Evolutionary conservation across 2,329 filamentous ascomycete genomes (phyloP), one percentile per base, ranked within the genome.

Genomic region (Fusarium robinianum): DNA sequence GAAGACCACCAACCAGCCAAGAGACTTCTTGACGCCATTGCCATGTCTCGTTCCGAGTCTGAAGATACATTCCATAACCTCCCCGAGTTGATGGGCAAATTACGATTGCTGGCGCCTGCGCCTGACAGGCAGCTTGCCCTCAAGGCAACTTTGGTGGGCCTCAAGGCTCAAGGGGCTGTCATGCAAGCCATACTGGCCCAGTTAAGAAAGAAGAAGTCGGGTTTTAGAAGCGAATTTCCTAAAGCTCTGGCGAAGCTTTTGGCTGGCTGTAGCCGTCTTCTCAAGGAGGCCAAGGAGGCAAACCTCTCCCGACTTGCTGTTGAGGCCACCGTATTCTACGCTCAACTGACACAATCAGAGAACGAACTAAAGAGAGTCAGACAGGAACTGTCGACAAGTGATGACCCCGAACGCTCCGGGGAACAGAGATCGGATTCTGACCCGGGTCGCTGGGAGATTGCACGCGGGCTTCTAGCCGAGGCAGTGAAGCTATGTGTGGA

Each of bases 21-120:
- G 2, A 16, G 38, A 5, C 46, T 49, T 8, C 16, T 41, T 2
- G 41, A 51, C 9, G 32, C 36, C 1, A 39, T 49, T 5, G 36
- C 33, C 2, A 21, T 24, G 2, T 34, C 41, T 12, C 35, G 21
- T 5, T 10, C 6, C 5, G 5, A 11, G 8, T 1, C 3, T 12
- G 5, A 2, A 14, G 35, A n/a, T 12, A 22, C n/a, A 37, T 7
- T 14, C 22, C 3, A 3, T 32, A 3, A 35, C 38, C 4, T 8
- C 34, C 4, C 17, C 16, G 1, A 21, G 22, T 7, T 16, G 12
- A 39, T 43, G 22, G 37, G 39, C 8, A 15, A 33, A 6, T 6
- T 46, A n/a, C 14, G 29, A 11, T 36, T 46, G 5, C 31, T 29
- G 0, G n/a, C 24, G 3, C 22, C 17, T 5, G 18, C 29, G 2